Conservation (phyloP, 1,139 yeast genomes). For the Tardiomyces blankii region DNA sequence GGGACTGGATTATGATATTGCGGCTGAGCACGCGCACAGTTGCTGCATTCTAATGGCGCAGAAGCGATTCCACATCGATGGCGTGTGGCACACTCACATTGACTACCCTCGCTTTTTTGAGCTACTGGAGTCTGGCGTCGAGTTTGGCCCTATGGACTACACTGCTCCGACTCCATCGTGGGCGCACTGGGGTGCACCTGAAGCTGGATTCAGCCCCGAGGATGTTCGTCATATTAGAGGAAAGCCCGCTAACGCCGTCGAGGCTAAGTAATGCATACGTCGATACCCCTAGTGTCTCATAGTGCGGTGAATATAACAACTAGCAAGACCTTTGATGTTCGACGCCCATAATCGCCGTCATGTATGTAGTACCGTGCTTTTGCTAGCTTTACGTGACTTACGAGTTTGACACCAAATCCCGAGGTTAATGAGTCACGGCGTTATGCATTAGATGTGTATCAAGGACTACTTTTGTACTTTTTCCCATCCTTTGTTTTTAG, state of each 20-base stretch:
- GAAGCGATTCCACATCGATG: conserved; percentile 54
- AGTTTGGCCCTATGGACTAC: conserved; percentile 73
- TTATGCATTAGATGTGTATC: too few species aligned
- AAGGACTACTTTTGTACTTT: too few species aligned
- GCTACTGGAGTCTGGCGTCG: conserved; percentile 43
- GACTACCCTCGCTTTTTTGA: conserved; percentile 71
- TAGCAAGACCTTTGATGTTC: conserved; percentile 5
- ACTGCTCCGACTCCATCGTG: conserved; percentile 73
- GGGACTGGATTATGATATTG: conserved; percentile 65
- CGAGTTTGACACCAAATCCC: too few species aligned
- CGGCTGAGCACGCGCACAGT: conserved; percentile 94
- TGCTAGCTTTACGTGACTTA: too few species aligned
- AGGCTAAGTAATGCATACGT: neutral
- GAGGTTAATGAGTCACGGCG: too few species aligned
- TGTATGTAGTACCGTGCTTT: too few species aligned
- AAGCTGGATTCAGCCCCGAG: conserved; percentile 85
- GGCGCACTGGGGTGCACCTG: conserved; percentile 81
- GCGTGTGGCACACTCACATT: conserved; percentile 82
- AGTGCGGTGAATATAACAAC: neutral
- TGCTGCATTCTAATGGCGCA: conserved; percentile 85
- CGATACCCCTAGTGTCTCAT: neutral
- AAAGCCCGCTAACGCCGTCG: conserved; percentile 12
- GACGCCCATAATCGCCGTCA: too few species aligned
- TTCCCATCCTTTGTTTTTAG: too few species aligned
- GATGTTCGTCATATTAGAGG: conserved; percentile 34